These are phyloP conservation scores for Iodosphaeria phyllophila DNA, from an alignment of 2,329 filamentous ascomycete species.

Conservation along the genomic window DNA sequence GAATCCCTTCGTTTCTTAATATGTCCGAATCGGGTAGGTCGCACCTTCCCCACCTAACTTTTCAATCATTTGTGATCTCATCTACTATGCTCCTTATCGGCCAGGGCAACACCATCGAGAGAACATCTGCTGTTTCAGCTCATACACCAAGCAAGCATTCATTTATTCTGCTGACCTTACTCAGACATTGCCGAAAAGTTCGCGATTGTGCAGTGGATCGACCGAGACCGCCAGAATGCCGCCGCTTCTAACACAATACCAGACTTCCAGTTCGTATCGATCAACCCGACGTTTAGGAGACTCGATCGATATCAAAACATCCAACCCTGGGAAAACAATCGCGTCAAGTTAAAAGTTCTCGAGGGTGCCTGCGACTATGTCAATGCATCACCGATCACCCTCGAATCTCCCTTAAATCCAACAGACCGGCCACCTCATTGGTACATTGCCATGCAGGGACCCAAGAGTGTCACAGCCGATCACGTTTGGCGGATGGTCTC, in stretches of 20 bases:
- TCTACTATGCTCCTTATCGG: too few relatives aligned
- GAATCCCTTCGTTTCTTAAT: conserved; percentile 32
- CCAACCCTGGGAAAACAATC: conserved; percentile 73
- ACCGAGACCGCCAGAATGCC: conserved; percentile 26
- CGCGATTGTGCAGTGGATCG: conserved; percentile 32
- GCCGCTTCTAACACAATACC: conserved; percentile 18
- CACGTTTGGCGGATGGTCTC: conserved; percentile 96
- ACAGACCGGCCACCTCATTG: conserved; percentile 21
- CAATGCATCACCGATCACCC: conserved; percentile 56
- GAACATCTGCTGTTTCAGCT: conserved; percentile 3
- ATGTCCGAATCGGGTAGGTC: conserved; percentile 27
- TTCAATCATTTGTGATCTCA: neutral
- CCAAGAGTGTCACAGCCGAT: conserved; percentile 54
- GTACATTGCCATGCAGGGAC: conserved; percentile 91
- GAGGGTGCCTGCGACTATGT: conserved; percentile 59
- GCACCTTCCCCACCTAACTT: conserved; percentile 8
- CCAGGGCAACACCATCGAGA: too few relatives aligned
- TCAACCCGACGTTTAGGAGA: conserved; percentile 28
- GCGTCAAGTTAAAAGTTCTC: conserved; percentile 63
- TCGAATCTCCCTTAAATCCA: conserved; percentile 24
- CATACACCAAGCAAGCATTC: conserved; percentile 3
- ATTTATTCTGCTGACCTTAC: neutral
- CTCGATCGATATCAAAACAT: conserved; percentile 84
- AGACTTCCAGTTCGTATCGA: conserved; percentile 26
- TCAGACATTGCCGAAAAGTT: conserved; percentile 32